Conservation (phyloP, 129 eudicot genomes). For the sunflower (Helianthus annuus) region HanXRQr2.0-SUNRISE NC_035447.2:13496277-13496776, state of each 20-base stretch:
- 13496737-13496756: conserved; percentile 11
- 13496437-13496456: conserved; percentile 82
- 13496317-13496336: conserved; percentile 49
- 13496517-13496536: conserved; percentile 35
- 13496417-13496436: conserved; percentile 72
- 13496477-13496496: conserved; percentile 62
- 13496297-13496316: conserved; percentile 78
- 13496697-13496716: not conserved
- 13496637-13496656: conserved; percentile 91
- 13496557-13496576: conserved; percentile 91
- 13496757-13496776: conserved; percentile 13
- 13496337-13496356: not conserved
- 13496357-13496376: not conserved
- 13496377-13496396: not conserved
- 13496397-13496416: conserved; percentile 94
- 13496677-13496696: conserved; percentile 14
- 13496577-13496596: conserved; percentile 66
- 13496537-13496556: conserved; percentile 67
- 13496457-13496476: conserved; percentile 75
- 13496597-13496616: conserved; percentile 34
- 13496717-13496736: not conserved
- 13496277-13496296: conserved; percentile 89
- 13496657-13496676: conserved; percentile 58
- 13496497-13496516: conserved; percentile 47
- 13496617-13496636: conserved; percentile 86